Conservation (phyloP, 768 basidiomycete species). For the Ephemerocybe angulata region DNA sequence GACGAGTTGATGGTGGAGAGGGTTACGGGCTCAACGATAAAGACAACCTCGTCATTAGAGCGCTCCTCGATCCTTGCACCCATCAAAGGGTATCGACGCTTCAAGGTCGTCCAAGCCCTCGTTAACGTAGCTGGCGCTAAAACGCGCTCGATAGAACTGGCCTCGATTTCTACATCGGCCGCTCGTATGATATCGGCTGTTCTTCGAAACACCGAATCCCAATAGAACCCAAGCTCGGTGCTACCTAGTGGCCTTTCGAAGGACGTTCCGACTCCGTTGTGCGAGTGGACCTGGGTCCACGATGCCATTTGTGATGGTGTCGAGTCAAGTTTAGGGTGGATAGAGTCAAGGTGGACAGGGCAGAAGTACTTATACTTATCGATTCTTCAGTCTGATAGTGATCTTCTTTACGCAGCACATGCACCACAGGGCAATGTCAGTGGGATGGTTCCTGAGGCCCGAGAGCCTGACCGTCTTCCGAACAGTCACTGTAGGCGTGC, state of each 20-base stretch:
- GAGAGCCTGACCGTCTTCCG: no score
- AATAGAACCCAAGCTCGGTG: slow-evolving; percentile 40
- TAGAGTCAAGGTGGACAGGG: neutral
- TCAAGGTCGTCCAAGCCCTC: slow-evolving; percentile 44
- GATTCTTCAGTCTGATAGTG: no score
- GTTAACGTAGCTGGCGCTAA: slow-evolving; percentile 30
- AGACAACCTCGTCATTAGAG: slow-evolving; percentile 28
- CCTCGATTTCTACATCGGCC: slow-evolving; percentile 24
- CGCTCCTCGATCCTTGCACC: slow-evolving; percentile 37
- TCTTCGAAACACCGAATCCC: slow-evolving; percentile 38
- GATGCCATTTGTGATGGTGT: neutral
- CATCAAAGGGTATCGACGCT: slow-evolving; percentile 48
- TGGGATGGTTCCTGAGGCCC: no score
- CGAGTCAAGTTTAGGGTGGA: neutral
- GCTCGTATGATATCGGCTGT: slow-evolving; percentile 42
- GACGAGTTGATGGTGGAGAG: slow-evolving; percentile 28
- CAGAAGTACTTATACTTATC: no score
- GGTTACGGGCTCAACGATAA: slow-evolving; percentile 40
- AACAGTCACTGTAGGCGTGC: no score
- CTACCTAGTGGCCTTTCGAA: slow-evolving; percentile 38
- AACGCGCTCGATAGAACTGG: slow-evolving; percentile 11
- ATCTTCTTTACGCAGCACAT: no score
- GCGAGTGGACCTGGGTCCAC: neutral
- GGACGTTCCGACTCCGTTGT: slow-evolving; percentile 4
- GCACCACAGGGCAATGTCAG: no score